Percentiles rank a stretch among this genome's conserved stretches.
phyloP scores from a whole-genome alignment of 2,329 filamentous ascomycete species.

The Hypocrella siamensis region DNA sequence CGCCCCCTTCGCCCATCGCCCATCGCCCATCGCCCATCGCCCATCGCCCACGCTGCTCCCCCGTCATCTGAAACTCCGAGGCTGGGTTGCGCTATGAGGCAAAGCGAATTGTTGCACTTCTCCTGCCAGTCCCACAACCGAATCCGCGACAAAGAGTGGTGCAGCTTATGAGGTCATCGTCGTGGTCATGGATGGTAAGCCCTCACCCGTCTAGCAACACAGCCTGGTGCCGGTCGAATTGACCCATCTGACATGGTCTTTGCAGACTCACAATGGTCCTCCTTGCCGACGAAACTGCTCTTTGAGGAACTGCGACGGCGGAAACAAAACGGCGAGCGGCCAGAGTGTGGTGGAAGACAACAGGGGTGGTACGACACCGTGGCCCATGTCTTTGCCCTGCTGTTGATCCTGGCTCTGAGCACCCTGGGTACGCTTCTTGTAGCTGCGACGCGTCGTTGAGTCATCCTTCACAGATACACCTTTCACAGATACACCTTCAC shows the following conservation, averaged over 20 bases:
- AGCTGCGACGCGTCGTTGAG: too few species aligned
- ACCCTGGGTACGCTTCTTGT: conserved; percentile 31
- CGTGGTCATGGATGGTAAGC: conserved; percentile 5
- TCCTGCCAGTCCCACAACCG: too few species aligned
- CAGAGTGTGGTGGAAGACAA: conserved; percentile 35
- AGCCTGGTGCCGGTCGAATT: not conserved
- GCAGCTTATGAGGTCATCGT: too few species aligned
- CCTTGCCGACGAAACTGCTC: conserved; percentile 34
- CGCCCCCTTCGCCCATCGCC: too few species aligned
- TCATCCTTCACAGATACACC: too few species aligned
- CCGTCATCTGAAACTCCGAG: too few species aligned
- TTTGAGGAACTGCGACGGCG: conserved; percentile 36
- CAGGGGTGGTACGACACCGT: conserved; percentile 47
- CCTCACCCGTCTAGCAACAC: not conserved
- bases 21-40: too few species aligned
- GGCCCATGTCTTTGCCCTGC: conserved; percentile 50
- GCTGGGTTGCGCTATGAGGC: too few species aligned
- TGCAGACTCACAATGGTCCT: conserved; percentile 23
- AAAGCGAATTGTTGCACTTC: too few species aligned
- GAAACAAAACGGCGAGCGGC: conserved; percentile 24
- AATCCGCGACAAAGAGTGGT: conserved; percentile 6
- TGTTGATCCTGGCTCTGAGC: conserved; percentile 48
- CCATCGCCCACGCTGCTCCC: too few species aligned
- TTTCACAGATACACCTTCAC: too few species aligned
- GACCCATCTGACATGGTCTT: too few species aligned